Evolutionary conservation across 169 alveolate species (phyloP).

Genomic region (Plasmodium coatneyi): DNA sequence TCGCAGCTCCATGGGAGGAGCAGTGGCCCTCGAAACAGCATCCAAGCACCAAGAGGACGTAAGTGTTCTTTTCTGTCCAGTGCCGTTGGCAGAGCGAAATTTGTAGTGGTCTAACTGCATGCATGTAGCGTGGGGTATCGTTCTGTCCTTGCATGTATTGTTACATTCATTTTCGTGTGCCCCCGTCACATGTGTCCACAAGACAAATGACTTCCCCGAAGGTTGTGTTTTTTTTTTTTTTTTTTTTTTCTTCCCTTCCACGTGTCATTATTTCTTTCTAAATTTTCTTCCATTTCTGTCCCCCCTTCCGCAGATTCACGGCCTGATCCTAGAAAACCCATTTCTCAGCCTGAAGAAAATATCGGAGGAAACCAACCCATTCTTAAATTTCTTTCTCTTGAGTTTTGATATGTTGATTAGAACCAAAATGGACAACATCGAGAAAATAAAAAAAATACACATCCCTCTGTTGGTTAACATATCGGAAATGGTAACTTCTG

Average conservation of each 20-base stretch:
- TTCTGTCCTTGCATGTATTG: too few relatives aligned
- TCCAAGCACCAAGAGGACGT: constrained; percentile 8
- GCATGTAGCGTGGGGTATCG: too few relatives aligned
- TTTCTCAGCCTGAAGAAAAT: constrained; percentile 35
- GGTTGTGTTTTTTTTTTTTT: neutral
- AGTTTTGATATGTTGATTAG: constrained; percentile 24
- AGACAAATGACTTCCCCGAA: neutral
- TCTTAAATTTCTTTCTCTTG: constrained; percentile 9
- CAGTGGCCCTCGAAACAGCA: constrained; percentile 61
- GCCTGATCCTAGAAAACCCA: constrained; percentile 45
- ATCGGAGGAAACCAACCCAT: neutral
- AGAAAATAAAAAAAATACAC: constrained; percentile 23
- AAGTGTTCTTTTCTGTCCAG: neutral
- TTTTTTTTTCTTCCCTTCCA: neutral
- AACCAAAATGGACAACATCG: constrained; percentile 47
- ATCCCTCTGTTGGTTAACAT: constrained; percentile 23
- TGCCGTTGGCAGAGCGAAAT: neutral
- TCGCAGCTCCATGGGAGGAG: constrained; percentile 60
- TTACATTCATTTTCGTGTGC: too few relatives aligned
- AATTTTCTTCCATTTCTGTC: neutral
- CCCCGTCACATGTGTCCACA: neutral
- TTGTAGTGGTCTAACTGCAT: neutral
- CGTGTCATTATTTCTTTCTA: neutral
- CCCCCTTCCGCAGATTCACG: constrained; percentile 5
- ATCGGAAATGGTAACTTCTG: constrained; percentile 24